These are phyloP conservation scores for Daldinia bambusicola DNA, from an alignment of 495 filamentous ascomycete genomes.

Conservation along the genomic window DNA sequence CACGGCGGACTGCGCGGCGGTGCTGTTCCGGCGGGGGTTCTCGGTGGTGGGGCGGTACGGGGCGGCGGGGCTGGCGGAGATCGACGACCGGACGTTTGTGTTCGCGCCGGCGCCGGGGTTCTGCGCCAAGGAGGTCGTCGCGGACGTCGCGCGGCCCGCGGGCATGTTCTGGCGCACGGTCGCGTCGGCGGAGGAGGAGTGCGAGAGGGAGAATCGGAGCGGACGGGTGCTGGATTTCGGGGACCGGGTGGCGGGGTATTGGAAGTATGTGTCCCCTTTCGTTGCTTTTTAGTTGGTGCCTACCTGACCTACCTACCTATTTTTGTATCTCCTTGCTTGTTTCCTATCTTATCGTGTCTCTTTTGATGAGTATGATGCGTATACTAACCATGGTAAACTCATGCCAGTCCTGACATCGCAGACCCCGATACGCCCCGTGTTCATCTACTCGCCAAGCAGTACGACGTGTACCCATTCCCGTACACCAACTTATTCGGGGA, in stretches of 20 bases:
- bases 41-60: constrained; percentile 29
- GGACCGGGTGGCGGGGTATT: neutral
- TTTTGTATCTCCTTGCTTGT: neutral
- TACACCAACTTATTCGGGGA: constrained; percentile 26
- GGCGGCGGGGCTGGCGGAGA: constrained; percentile 25
- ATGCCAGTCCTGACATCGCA: neutral
- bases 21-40: constrained; percentile 27
- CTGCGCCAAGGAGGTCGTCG: constrained; percentile 39
- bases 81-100: constrained; percentile 32
- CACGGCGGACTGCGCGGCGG: constrained; percentile 10
- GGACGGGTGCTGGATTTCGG: neutral
- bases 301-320: neutral
- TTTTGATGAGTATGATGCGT: no score
- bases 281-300: neutral
- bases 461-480: constrained; percentile 28
- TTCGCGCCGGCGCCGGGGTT: constrained; percentile 26
- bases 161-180: constrained; percentile 38
- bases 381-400: neutral
- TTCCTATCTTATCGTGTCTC: neutral
- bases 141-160: constrained; percentile 29
- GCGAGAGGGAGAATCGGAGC: neutral
- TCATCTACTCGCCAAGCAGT: constrained; percentile 14
- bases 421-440: constrained; percentile 39
- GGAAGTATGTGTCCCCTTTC: constrained; percentile 21
- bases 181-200: constrained; percentile 17